phyloP scores from a whole-genome alignment of 2,329 filamentous ascomycete species.

The Ceratocystis variospora region DNA sequence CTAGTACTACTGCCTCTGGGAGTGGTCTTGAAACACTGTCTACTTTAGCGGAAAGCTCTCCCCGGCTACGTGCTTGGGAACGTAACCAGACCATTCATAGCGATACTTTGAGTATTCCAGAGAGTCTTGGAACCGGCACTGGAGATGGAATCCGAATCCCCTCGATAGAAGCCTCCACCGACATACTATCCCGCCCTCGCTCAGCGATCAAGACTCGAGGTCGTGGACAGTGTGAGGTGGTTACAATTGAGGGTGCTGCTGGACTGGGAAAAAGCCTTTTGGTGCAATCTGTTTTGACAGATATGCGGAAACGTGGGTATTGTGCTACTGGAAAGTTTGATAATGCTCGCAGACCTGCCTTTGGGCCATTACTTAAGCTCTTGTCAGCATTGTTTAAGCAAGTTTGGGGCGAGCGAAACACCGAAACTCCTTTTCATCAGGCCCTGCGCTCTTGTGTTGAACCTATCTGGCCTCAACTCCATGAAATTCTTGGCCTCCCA shows the following conservation, averaged over 20 bases:
- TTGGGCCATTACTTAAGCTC: slow-evolving; percentile 50
- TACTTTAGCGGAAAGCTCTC: slow-evolving; percentile 13
- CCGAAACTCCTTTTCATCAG: slow-evolving; percentile 49
- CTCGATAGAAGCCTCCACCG: slow-evolving; percentile 13
- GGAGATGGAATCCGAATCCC: slow-evolving; percentile 21
- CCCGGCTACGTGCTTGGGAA: slow-evolving; percentile 35
- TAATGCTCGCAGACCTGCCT: slow-evolving; percentile 44
- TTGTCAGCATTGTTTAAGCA: slow-evolving; percentile 53
- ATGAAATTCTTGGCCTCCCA: slow-evolving; percentile 46
- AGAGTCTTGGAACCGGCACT: slow-evolving; percentile 28
- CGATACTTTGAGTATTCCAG: slow-evolving; percentile 35
- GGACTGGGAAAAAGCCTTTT: slow-evolving; percentile 54
- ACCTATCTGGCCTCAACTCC: slow-evolving; percentile 50
- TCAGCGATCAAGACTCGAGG: slow-evolving; percentile 45
- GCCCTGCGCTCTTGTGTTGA: slow-evolving; percentile 47
- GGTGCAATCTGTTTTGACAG: slow-evolving; percentile 47
- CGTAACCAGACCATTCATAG: slow-evolving; percentile 38
- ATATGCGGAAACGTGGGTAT: slow-evolving; percentile 48
- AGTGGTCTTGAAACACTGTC: slow-evolving; percentile 7
- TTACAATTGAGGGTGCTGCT: slow-evolving; percentile 46
- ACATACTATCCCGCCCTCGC: slow-evolving; percentile 35
- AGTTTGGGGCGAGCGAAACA: slow-evolving; percentile 52
- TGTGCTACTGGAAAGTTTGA: slow-evolving; percentile 55
- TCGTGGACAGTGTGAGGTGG: slow-evolving; percentile 49
- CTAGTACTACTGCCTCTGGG: not conserved